Percentiles rank a stretch among this genome's conserved stretches.
Conservation (phyloP, 306 rosid species). For the Acacia melanoxylon region DNA sequence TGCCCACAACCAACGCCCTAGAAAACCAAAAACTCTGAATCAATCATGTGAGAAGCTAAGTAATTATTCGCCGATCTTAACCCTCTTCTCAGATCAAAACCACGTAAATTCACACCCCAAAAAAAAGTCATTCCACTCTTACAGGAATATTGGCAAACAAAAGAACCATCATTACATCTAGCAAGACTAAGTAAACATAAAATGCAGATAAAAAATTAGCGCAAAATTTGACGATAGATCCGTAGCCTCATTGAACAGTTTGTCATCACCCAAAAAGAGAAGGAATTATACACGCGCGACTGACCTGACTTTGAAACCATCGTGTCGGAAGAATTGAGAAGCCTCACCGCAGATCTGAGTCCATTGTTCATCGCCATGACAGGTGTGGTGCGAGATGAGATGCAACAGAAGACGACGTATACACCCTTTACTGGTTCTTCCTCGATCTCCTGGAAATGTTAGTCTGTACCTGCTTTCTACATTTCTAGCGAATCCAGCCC, state of each 20-base stretch:
- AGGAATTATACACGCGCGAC: neutral
- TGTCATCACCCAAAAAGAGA: neutral
- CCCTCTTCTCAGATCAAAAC: neutral
- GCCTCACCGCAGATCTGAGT: constrained; percentile 17
- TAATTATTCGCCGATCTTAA: neutral
- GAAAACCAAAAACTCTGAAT: neutral
- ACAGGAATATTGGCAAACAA: neutral
- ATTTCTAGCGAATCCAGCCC: neutral
- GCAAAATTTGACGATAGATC: neutral
- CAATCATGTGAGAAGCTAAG: neutral
- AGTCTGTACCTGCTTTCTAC: neutral
- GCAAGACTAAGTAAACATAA: neutral
- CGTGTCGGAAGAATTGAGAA: neutral
- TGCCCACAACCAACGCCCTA: neutral
- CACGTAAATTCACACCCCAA: neutral
- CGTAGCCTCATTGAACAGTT: neutral
- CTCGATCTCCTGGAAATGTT: neutral
- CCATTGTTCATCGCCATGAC: constrained; percentile 21
- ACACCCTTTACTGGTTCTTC: neutral
- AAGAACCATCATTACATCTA: neutral
- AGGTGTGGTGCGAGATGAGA: neutral
- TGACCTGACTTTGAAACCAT: constrained; percentile 14
- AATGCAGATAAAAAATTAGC: neutral
- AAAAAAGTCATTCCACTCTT: neutral
- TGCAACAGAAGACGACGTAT: neutral